Base-by-base conservation (phyloP, 2,329 filamentous ascomycete genomes). In the Aspergillus aculeatus region DNA sequence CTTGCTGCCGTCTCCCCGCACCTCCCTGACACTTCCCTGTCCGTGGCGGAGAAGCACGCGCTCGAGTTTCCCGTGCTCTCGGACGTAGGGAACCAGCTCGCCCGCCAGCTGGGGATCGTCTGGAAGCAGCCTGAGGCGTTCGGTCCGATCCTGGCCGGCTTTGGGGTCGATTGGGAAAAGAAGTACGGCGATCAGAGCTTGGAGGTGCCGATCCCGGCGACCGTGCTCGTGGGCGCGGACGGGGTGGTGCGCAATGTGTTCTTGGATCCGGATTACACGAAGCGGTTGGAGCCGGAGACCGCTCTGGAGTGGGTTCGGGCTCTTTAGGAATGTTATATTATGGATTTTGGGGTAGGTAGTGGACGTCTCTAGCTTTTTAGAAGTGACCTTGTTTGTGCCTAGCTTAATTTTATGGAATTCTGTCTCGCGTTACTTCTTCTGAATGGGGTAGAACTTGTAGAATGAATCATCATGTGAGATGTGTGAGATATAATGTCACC, bases 41-140 rank as follows among this genome's bases (percentile, higher is more conserved):
- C 35, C 5, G 14, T 52, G 23, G 12, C 52, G 1, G 52, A 55
- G 24, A 55, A 56, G 35, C 23, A 59, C 23, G 47, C 29, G 2
- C 57, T 59, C 14, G 14, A 59, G 19, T 59, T 56, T 11, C 48
- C 57, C 1, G 38, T 59, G 3, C 47, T 59, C 14, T 44, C 57
- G 1, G 57, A 59, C 29, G 19, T 51, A 4, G 23, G 52, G 3
- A 56, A 59, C 26, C 41, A 47, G n/a, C 38, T 47, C 24, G 57
- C 57, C 3, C n/a, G 53, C 1, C 31, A 56, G 26, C 48, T 59
- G 5, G 53, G 56, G 5, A 29, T 57, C 10, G 48, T 57, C 2
- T 57, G 48, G 38, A 14, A 35, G n/a, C 48, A 56, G 48, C 53
- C 57, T 7, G 26, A 47, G 10, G 21, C 29, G 3, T 47, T 53